Conservation (phyloP, 1,284 basidiomycete species). For the Microbotryum intermedium region DNA sequence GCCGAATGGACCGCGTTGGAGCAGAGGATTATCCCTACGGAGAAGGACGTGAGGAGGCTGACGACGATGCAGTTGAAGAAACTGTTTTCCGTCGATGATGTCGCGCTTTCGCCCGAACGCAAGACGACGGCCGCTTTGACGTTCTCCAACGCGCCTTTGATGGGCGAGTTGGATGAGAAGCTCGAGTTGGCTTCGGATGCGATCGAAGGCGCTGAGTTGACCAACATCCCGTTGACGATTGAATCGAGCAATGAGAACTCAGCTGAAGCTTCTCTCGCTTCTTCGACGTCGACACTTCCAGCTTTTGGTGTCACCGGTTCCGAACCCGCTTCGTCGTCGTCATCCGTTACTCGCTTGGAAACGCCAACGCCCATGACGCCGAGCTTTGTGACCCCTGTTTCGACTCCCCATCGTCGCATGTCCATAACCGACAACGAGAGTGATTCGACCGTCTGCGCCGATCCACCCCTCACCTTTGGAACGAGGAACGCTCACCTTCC, state of each 20-base stretch:
- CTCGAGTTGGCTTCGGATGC: neutral
- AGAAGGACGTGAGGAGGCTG: slow-evolving; percentile 39
- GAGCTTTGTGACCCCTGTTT: neutral
- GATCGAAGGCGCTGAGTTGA: neutral
- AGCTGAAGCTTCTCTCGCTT: neutral
- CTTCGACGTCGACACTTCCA: neutral
- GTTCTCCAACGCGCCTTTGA: slow-evolving; percentile 30
- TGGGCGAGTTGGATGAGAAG: slow-evolving; percentile 35
- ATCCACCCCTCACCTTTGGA: slow-evolving; percentile 28
- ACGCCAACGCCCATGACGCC: neutral
- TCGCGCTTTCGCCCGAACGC: slow-evolving; percentile 33
- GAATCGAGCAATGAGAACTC: neutral
- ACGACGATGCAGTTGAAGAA: slow-evolving; percentile 43
- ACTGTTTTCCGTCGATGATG: slow-evolving; percentile 46
- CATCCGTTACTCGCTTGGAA: too few species aligned
- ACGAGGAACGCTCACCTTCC: neutral
- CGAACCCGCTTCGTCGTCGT: too few species aligned
- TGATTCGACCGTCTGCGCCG: slow-evolving; percentile 82
- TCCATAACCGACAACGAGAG: slow-evolving; percentile 48
- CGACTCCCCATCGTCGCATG: neutral
- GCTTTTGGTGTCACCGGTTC: too few species aligned
- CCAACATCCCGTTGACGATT: neutral
- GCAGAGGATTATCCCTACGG: slow-evolving; percentile 43
- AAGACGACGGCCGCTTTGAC: slow-evolving; percentile 21
- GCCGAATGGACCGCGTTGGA: slow-evolving; percentile 56